Conservation (phyloP, 208 protist genomes). For the Trypanosoma theileri region DNA sequence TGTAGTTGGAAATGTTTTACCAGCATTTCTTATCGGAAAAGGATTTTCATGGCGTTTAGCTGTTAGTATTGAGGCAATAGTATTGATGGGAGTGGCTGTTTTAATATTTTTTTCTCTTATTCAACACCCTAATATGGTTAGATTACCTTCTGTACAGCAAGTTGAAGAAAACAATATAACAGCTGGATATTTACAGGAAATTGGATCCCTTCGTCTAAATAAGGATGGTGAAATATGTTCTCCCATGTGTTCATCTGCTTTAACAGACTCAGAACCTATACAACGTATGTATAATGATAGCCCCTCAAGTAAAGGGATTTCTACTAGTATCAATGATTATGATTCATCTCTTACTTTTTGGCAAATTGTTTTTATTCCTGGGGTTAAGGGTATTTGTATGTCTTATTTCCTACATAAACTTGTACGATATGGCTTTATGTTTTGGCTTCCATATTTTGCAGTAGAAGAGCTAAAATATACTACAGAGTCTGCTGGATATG, state of each 20-base stretch:
- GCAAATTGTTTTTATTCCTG: slow-evolving; percentile 24
- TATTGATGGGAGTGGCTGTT: slow-evolving; percentile 8
- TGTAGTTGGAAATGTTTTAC: slow-evolving; percentile 36
- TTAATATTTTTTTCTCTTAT: slow-evolving; percentile 8
- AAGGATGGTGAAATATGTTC: slow-evolving; percentile 19
- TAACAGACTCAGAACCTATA: too few relatives aligned
- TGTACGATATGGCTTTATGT: slow-evolving; percentile 46
- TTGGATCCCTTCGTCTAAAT: background rate
- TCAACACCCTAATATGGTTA: slow-evolving; percentile 31
- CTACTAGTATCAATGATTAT: background rate
- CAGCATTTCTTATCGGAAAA: slow-evolving; percentile 26
- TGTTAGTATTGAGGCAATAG: slow-evolving; percentile 15
- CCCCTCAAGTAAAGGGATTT: too few relatives aligned
- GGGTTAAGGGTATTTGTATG: slow-evolving; percentile 19
- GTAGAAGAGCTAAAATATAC: slow-evolving; percentile 29
- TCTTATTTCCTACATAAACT: slow-evolving; percentile 48
- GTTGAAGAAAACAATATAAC: background rate
- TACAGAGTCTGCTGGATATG: slow-evolving; percentile 30
- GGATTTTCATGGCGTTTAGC: slow-evolving; percentile 27
- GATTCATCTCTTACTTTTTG: background rate
- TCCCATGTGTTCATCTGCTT: too few relatives aligned
- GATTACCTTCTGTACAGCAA: slow-evolving; percentile 29
- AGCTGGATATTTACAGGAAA: background rate
- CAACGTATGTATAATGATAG: too few relatives aligned
- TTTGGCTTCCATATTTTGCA: slow-evolving; percentile 58